Percentiles rank a stretch among this genome's conserved stretches.
phyloP scores from a whole-genome alignment of 352 stramenopile genomes.

The Phytophthora cactorum region DNA sequence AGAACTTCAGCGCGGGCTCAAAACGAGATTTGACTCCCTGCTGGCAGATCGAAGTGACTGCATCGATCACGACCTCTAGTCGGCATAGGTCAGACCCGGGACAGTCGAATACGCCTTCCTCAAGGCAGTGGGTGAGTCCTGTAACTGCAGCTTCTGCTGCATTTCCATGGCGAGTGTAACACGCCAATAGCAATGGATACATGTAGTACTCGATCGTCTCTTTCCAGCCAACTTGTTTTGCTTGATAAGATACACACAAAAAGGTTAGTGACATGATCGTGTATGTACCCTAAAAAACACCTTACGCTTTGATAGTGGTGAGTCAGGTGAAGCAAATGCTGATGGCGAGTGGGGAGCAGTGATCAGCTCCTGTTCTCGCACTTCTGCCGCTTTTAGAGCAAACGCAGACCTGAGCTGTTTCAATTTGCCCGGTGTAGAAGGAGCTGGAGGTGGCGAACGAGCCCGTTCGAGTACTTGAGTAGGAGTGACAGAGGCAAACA shows the following conservation, averaged over 20 bases:
- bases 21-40: conserved; percentile 81
- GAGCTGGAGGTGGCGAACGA: conserved; percentile 11
- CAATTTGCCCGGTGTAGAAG: conserved; percentile 31
- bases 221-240: conserved; percentile 26
- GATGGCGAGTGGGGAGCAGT: conserved; percentile 4
- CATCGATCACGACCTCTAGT: conserved; percentile 66
- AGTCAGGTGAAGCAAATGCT: neutral
- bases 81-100: conserved; percentile 42
- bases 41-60: conserved; percentile 75
- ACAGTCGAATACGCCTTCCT: conserved; percentile 62
- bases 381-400: conserved; percentile 28
- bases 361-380: conserved; percentile 34
- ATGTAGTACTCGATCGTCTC: conserved; percentile 72
- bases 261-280: neutral
- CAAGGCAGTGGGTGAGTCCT: conserved; percentile 63
- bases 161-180: conserved; percentile 75
- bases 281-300: neutral
- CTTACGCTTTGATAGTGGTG: conserved; percentile 13
- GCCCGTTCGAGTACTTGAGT: conserved; percentile 21
- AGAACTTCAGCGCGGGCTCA: conserved; percentile 60
- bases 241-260: conserved; percentile 16
- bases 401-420: conserved; percentile 21
- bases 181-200: conserved; percentile 78
- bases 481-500: conserved; percentile 38
- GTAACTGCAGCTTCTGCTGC: conserved; percentile 57